Evolutionary conservation across 805 yeast species (phyloP).

Genomic region (Pichia sporocuriosa): DNA sequence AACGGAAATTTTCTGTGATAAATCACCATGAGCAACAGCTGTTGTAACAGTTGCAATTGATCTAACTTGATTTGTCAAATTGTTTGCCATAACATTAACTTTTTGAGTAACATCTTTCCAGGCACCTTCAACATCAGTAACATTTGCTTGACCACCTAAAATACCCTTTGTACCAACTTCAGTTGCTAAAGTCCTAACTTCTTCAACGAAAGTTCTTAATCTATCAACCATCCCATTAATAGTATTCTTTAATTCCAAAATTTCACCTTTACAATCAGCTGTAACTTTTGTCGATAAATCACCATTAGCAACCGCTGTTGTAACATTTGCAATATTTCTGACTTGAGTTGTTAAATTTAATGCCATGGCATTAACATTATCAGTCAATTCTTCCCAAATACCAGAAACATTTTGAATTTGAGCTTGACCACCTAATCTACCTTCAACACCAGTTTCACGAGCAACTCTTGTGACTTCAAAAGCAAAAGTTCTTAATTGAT

Average conservation of each 20-base stretch:
- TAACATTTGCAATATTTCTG: conserved; percentile 79
- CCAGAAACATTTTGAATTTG: conserved; percentile 74
- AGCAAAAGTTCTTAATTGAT: conserved; percentile 74
- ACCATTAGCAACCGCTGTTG: conserved; percentile 83
- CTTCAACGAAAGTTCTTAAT: conserved; percentile 72
- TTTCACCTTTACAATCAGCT: conserved; percentile 79
- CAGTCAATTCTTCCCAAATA: conserved; percentile 82
- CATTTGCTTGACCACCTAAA: conserved; percentile 84
- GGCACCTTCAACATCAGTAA: conserved; percentile 78
- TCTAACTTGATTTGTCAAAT: conserved; percentile 81
- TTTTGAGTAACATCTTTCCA: conserved; percentile 89
- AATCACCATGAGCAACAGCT: conserved; percentile 86
- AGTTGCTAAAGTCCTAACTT: conserved; percentile 80
- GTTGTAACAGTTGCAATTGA: conserved; percentile 87
- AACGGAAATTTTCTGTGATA: conserved; percentile 78
- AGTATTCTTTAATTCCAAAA: conserved; percentile 71
- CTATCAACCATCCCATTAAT: conserved; percentile 88
- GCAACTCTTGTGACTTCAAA: conserved; percentile 85
- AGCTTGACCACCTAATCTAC: conserved; percentile 85
- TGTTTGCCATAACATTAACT: conserved; percentile 82
- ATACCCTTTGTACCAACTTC: conserved; percentile 83
- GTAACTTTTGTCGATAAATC: conserved; percentile 76
- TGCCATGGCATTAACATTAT: conserved; percentile 88
- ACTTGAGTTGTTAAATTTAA: conserved; percentile 81
- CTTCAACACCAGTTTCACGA: conserved; percentile 85